Base-by-base conservation (phyloP, 768 basidiomycete species). In the Strobilomyces dryophilus region DNA sequence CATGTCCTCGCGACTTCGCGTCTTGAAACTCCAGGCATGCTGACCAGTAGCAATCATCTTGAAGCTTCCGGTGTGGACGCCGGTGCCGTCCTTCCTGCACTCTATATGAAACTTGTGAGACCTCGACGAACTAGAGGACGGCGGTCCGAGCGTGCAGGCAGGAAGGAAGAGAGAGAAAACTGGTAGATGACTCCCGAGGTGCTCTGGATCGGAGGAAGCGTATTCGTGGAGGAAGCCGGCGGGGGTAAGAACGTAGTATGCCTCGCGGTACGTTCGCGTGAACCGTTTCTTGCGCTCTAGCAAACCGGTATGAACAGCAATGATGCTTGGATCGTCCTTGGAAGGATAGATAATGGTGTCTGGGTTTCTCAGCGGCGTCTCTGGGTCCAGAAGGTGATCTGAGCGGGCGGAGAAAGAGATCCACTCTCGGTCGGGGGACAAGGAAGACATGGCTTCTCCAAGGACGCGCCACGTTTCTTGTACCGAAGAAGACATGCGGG, bases 51-150 rank as follows among this genome's bases (percentile, higher is more conserved):
- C 53, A 50, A 58, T 80, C 57, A 46, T 64, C 63, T 55, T 79
- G 64, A 61, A 84, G 64, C 78, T 76, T n/a, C 85, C 84, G 0
- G 75, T 71, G 60, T 83, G 82, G 1, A 77, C 78, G 4, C 64
- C 92, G 7, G 74, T 80, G 0, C 91, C 92, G 58, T 94, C 87
- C 69, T 87, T 92, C 59, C 85, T 76, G 9, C 88, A 89, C 71
- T 99, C 97, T 62, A 99, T 92, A 72, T 97, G 93, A 80, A 99
- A 99, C 72, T 97, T 98, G 78, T 98, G 89, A 17, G 83, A 83
- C 52, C 80, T 81, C 4, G 87, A 79, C n/a, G 69, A 71, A 1
- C 80, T 70, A 3, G 82, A 63, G 2, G 87, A 87, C 3, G 95
- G 90, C 2, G 97, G 95, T 31, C 97, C 97, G 37, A 98, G 84